phyloP scores from a whole-genome alignment of 257 asterid genomes.

The Solanum bulbocastanum region DNA sequence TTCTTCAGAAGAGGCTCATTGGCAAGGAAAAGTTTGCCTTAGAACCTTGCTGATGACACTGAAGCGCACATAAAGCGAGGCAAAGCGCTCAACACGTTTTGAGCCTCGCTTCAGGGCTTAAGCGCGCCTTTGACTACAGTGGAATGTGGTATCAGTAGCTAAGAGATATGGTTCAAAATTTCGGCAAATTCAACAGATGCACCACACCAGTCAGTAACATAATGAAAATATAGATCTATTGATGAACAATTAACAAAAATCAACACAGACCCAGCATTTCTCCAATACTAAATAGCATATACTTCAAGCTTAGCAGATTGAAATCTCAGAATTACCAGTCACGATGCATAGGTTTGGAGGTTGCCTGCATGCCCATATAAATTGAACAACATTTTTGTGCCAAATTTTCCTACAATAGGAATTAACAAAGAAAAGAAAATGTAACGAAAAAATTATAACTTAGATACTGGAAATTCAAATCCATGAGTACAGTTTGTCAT shows the following conservation, averaged over 20 bases:
- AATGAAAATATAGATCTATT: background rate
- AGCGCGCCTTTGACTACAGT: too few relatives aligned
- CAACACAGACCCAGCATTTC: background rate
- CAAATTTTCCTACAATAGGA: slow-evolving; percentile 2
- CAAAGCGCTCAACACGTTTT: too few relatives aligned
- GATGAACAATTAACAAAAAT: background rate
- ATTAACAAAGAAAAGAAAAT: background rate
- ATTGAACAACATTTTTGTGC: background rate
- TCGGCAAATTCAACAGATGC: background rate
- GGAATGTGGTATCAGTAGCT: background rate
- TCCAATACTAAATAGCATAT: background rate
- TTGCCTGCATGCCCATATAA: background rate
- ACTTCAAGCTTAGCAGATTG: background rate
- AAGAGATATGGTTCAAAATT: background rate
- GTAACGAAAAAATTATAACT: background rate
- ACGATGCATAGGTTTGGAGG: background rate
- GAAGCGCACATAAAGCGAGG: too few relatives aligned
- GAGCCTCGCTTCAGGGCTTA: too few relatives aligned
- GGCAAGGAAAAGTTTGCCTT: too few relatives aligned
- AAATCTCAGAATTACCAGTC: background rate
- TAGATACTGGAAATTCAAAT: background rate
- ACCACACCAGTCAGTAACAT: background rate
- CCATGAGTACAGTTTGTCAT: background rate
- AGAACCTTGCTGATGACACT: too few relatives aligned
- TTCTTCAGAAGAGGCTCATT: too few relatives aligned